A percentile compares a stretch with the other conserved stretches of the same genome.
phyloP scores from a whole-genome alignment of 1,284 basidiomycete genomes.

The Papiliotrema nemorosa region DNA sequence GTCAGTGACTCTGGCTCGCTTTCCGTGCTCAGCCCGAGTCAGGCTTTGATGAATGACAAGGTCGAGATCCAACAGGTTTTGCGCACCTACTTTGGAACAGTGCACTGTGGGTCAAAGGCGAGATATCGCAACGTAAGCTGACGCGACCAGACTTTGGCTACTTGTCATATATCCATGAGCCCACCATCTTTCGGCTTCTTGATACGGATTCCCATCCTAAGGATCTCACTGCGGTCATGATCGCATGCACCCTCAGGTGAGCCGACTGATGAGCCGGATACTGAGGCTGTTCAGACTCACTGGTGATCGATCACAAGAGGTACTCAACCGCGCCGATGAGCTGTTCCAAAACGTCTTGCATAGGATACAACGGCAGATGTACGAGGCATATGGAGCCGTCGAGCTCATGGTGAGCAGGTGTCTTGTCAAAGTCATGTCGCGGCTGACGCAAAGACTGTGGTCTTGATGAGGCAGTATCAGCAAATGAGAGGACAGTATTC shows the following conservation, averaged over 20 bases:
- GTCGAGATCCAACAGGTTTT: slow-evolving; percentile 4
- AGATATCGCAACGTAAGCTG: background rate
- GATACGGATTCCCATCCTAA: slow-evolving; percentile 7
- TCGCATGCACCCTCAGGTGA: slow-evolving; percentile 12
- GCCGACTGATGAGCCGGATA: too few species aligned
- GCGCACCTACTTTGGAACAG: slow-evolving; percentile 12
- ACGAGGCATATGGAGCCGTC: slow-evolving; percentile 13
- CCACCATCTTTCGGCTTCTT: slow-evolving; percentile 12
- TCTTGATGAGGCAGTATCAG: slow-evolving; percentile 9
- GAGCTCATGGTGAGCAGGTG: slow-evolving; percentile 12
- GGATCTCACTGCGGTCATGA: slow-evolving; percentile 12
- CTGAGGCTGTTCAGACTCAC: slow-evolving; percentile 4
- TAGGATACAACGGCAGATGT: background rate
- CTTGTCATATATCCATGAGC: slow-evolving; percentile 17
- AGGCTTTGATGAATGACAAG: too few species aligned
- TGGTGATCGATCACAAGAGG: slow-evolving; percentile 2
- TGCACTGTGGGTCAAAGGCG: slow-evolving; percentile 11
- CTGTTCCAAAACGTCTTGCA: slow-evolving; percentile 2
- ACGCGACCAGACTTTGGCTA: slow-evolving; percentile 15
- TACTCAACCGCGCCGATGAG: slow-evolving; percentile 6
- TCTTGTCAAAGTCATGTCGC: background rate
- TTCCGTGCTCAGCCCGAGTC: background rate
- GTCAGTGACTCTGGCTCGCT: background rate
- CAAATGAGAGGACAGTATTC: slow-evolving; percentile 8
- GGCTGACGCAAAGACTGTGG: background rate